phyloP scores from a whole-genome alignment of 129 eudicot species.

The Flaveria brownii region DNA sequence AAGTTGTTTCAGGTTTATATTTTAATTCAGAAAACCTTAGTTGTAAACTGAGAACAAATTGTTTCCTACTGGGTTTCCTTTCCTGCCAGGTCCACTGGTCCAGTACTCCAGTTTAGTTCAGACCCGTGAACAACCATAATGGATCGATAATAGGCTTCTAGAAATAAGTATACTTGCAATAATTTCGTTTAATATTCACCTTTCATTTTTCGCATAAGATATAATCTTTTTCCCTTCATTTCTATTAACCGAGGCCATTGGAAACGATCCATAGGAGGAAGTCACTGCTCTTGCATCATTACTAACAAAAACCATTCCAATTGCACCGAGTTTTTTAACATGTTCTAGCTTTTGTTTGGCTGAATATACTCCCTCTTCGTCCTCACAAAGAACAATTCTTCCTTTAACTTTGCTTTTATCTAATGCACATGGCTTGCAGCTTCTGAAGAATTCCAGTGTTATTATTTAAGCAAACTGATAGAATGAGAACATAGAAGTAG shows the following conservation, averaged over 20 bases:
- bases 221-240: conserved; percentile 48
- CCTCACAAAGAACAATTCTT: conserved; percentile 58
- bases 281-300: conserved; percentile 42
- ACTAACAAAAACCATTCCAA: conserved; percentile 54
- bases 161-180: neutral
- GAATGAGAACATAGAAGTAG: neutral
- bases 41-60: neutral
- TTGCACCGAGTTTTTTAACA: conserved; percentile 45
- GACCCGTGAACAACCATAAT: neutral
- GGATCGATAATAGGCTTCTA: neutral
- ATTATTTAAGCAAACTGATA: conserved; percentile 2
- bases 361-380: conserved; percentile 27
- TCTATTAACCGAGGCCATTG: conserved; percentile 42
- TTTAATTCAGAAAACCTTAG: neutral
- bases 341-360: conserved; percentile 23
- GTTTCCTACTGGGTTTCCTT: neutral
- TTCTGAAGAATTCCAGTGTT: conserved; percentile 36
- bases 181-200: conserved; percentile 35
- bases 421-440: conserved; percentile 56
- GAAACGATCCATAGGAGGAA: conserved; percentile 38
- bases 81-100: neutral
- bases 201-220: conserved; percentile 51
- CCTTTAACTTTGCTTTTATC: conserved; percentile 59
- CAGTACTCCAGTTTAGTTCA: neutral
- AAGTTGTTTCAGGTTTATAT: too few relatives aligned